Evolutionary conservation across 2,329 filamentous ascomycete species (phyloP), one percentile per base, ranked within the genome.

Genomic region (Fusarium sterilihyphosum): DNA sequence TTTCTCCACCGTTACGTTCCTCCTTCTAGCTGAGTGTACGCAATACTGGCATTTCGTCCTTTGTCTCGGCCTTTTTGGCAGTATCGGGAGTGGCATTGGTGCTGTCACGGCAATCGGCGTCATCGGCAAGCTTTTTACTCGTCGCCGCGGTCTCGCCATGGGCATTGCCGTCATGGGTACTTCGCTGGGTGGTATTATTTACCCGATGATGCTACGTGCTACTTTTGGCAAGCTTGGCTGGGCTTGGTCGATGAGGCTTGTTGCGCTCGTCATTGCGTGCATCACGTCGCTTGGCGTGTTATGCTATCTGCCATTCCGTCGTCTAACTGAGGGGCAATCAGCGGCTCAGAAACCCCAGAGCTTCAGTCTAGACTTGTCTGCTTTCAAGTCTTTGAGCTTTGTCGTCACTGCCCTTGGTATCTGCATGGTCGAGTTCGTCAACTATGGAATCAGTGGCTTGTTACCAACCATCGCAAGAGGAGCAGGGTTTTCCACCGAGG

Each of bases 1-100:
- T 3, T 74, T 79, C 6, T 84, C 82, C 58, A 77, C 85, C 3
- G 67, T 78, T 0, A 82, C 82, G 5, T 84, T 87, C 56, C 79
- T 88, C 16, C 73, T 87, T 1, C 75, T 88, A 8, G 86, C 83
- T 3, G 77, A 87, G 44, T 88, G 86, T 75, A 80, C 76, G 5
- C 59, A 79, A n/a, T 87, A 87, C 73, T 87, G 85, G 85, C 85
- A 87, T 8, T 87, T 87, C 37, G 75, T 87, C 11, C 79, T 87
- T 6, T 79, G 81, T 5, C 82, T 86, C 24, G 84, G 86, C 4
- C 52, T 85, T 6, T 83, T 83, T 43, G 80, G 83, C 24, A 86
- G 86, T 13, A 63, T 85, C 10, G 84, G 85, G 2, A 80, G 76
- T 17, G 82, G 84, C 9, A 77, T 83, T 18, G 67, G 82, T 2